Evolutionary conservation across 805 yeast genomes (phyloP).

Genomic region (Suhomyces pyralidae): DNA sequence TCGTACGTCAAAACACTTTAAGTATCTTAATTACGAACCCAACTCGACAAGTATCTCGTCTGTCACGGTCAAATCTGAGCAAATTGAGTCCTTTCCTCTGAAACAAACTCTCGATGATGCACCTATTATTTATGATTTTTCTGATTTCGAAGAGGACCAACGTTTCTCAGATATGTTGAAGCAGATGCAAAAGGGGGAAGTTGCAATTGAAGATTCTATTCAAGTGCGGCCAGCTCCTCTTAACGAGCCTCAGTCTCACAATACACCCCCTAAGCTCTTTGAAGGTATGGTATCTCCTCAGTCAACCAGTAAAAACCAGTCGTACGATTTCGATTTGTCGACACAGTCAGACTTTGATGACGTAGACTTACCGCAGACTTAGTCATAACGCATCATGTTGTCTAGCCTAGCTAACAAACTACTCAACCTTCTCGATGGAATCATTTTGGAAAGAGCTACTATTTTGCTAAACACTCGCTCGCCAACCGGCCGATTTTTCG

Average conservation of each 20-base stretch:
- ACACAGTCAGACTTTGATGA: slow-evolving; percentile 16
- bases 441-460: slow-evolving; percentile 1
- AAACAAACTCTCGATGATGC: slow-evolving; percentile 10
- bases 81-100: not conserved
- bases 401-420: not conserved
- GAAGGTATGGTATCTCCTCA: not conserved
- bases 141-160: slow-evolving; percentile 20
- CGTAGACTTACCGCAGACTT: slow-evolving; percentile 5
- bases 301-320: slow-evolving; percentile 2
- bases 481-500: not conserved
- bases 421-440: slow-evolving; percentile 1
- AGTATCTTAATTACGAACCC: slow-evolving; percentile 1
- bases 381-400: not conserved
- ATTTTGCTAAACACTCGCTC: not conserved
- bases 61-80: not conserved
- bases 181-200: not conserved
- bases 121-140: slow-evolving; percentile 18
- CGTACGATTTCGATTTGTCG: slow-evolving; percentile 13
- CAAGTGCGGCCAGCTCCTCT: not conserved
- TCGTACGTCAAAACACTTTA: slow-evolving; percentile 6
- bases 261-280: not conserved
- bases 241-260: not conserved
- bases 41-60: not conserved
- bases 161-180: slow-evolving; percentile 14
- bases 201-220: not conserved